A percentile compares a stretch with the other conserved stretches of the same genome.
These are phyloP conservation scores for Allium fistulosum DNA, from an alignment of 106 monocot species.

Conservation along the genomic window DNA sequence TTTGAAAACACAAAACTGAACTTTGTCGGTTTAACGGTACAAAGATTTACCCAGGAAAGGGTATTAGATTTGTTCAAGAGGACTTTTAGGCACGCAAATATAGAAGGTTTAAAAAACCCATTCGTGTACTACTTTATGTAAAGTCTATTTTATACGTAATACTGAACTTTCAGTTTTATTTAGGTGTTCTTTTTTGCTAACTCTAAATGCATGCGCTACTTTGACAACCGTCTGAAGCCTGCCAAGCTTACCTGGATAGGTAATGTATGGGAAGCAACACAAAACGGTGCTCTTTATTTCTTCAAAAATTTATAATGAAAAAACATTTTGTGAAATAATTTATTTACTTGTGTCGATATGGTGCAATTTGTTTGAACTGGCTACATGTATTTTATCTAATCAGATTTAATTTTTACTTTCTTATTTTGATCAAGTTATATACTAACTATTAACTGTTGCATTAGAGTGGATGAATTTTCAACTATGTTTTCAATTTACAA, in stretches of 20 bases:
- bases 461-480: too few relatives aligned
- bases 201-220: slow-evolving; percentile 62
- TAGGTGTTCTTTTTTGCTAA: slow-evolving; percentile 56
- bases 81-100: slow-evolving; percentile 49
- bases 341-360: too few relatives aligned
- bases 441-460: too few relatives aligned
- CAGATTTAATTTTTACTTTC: too few relatives aligned
- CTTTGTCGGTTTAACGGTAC: slow-evolving; percentile 73
- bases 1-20: slow-evolving; percentile 42
- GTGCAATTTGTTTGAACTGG: too few relatives aligned
- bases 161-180: background rate
- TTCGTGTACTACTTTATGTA: background rate
- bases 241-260: slow-evolving; percentile 69
- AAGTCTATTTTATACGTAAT: background rate
- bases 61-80: slow-evolving; percentile 53
- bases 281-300: slow-evolving; percentile 50
- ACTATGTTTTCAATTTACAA: too few relatives aligned
- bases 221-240: slow-evolving; percentile 65
- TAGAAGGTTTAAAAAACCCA: background rate
- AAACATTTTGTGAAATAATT: too few relatives aligned
- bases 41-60: slow-evolving; percentile 76
- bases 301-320: too few relatives aligned
- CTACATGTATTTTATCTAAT: too few relatives aligned
- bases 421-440: too few relatives aligned
- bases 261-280: slow-evolving; percentile 75